Evolutionary conservation across 2,329 filamentous ascomycete genomes (phyloP), one percentile per base, ranked within the genome.

Genomic region (Neonectria magnoliae): DNA sequence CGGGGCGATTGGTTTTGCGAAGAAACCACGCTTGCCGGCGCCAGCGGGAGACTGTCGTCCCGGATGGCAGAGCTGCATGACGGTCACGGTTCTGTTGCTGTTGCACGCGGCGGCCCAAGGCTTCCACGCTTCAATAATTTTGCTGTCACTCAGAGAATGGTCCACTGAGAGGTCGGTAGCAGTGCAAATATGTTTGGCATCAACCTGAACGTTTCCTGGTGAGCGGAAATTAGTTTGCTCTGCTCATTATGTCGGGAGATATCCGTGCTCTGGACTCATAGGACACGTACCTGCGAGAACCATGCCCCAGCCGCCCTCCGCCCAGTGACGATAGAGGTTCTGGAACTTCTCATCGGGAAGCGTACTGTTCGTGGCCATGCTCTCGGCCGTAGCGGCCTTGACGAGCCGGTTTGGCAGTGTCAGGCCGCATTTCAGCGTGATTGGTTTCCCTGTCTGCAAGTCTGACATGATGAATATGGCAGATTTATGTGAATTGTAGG

Each of bases 341-440:
- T 77, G 53, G 13, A 85, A 76, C 1, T 76, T 73, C 20, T 81
- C 71, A 36, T 78, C 78, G 1, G 85, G 85, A 2, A 81, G 76
- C 16, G 47, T 50, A 13, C 13, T 50, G 20, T 31, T 50, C 25
- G 47, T 16, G 9, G 48, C 57, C 50, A 60, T 54, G 22, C 55
- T 82, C 66, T 86, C 82, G 18, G 83, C 80, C 80, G 87, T 82
- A 42, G 86, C 83, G 63, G 85, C 79, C 69, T 84, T 80, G 45
- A 73, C 79, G 3, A 89, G 78, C 14, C 86, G 82, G 72, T 88
- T 88, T 5, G 84, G 83, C 6, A 88, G 73, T 1, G 78, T 81
- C 38, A 89, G 78, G 3, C 87, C 87, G 72, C 84, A 86, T 66
- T 83, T 82, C 2, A 88, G 80, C 45, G 81, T 86, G 3, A 60